Evolutionary conservation across 2,329 filamentous ascomycete genomes (phyloP).

Genomic region (Penicillium occitanis): DNA sequence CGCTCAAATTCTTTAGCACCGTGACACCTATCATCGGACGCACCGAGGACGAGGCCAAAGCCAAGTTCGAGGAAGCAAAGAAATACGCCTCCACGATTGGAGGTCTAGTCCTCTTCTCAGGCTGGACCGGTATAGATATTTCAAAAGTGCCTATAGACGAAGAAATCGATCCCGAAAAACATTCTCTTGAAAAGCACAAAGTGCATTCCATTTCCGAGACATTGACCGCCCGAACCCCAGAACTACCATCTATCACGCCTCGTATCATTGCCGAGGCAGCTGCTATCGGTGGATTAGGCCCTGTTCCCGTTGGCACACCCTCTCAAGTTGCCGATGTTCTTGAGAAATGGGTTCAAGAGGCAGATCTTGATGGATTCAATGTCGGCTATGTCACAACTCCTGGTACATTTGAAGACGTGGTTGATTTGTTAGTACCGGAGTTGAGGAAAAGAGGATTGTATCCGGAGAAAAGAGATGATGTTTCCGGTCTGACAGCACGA

Average conservation of each 20-base stretch:
- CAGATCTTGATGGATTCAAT: conserved; percentile 46
- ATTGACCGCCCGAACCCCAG: conserved; percentile 52
- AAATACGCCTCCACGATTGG: conserved; percentile 56
- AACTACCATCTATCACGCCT: conserved; percentile 50
- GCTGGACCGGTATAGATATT: conserved; percentile 62
- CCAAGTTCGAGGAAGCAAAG: conserved; percentile 53
- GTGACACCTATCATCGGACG: conserved; percentile 53
- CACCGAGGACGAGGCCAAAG: conserved; percentile 55
- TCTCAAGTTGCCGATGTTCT: conserved; percentile 50
- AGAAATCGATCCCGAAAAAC: conserved; percentile 53
- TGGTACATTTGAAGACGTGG: conserved; percentile 54
- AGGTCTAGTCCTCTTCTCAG: conserved; percentile 57
- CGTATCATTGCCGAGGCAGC: conserved; percentile 48
- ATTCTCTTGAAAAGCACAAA: conserved; percentile 56
- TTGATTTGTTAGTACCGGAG: conserved; percentile 53
- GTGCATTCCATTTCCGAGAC: conserved; percentile 52
- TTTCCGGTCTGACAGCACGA: conserved; percentile 46
- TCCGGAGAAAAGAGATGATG: neutral
- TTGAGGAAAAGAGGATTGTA: conserved; percentile 31
- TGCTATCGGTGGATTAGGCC: conserved; percentile 51
- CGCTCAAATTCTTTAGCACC: conserved; percentile 57
- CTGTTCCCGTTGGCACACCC: conserved; percentile 50
- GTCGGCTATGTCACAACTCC: conserved; percentile 52
- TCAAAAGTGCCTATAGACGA: conserved; percentile 59
- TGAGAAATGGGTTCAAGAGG: conserved; percentile 48